Evolutionary conservation across 768 basidiomycete species (phyloP).

Genomic region (Imleria badia): DNA sequence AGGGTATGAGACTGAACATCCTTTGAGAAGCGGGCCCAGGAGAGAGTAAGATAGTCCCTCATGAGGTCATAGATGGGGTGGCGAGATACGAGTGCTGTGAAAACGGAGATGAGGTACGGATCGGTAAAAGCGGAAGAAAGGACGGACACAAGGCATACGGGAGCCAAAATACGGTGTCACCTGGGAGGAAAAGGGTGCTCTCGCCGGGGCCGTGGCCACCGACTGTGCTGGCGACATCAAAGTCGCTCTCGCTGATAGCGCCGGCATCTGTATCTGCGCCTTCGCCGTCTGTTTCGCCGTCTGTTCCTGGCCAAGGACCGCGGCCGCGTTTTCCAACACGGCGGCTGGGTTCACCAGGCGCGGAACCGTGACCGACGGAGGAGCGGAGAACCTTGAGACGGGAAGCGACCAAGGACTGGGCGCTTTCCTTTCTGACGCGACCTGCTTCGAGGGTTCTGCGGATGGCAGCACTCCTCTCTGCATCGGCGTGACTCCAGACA

Average conservation of each 20-base stretch:
- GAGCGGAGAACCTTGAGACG: constrained; percentile 66
- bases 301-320: constrained; percentile 69
- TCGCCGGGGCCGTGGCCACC: constrained; percentile 78
- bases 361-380: constrained; percentile 44
- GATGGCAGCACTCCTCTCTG: constrained; percentile 80
- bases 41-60: constrained; percentile 93
- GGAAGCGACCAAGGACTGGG: constrained; percentile 67
- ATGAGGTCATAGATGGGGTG: constrained; percentile 95
- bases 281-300: constrained; percentile 73
- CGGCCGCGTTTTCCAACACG: constrained; percentile 63
- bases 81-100: constrained; percentile 80
- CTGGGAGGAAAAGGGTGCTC: constrained; percentile 84
- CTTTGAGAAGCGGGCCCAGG: constrained; percentile 92
- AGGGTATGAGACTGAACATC: constrained; percentile 91
- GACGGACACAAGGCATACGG: constrained; percentile 86
- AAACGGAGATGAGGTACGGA: constrained; percentile 7
- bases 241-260: constrained; percentile 84
- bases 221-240: constrained; percentile 75
- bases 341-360: constrained; percentile 53
- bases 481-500: constrained; percentile 95
- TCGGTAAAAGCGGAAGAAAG: neutral
- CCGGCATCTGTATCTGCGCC: constrained; percentile 68
- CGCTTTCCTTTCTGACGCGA: constrained; percentile 75
- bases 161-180: constrained; percentile 92
- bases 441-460: constrained; percentile 79